Conservation (phyloP, 768 basidiomycete species). For the Pleurotus citrinopileatus region DNA sequence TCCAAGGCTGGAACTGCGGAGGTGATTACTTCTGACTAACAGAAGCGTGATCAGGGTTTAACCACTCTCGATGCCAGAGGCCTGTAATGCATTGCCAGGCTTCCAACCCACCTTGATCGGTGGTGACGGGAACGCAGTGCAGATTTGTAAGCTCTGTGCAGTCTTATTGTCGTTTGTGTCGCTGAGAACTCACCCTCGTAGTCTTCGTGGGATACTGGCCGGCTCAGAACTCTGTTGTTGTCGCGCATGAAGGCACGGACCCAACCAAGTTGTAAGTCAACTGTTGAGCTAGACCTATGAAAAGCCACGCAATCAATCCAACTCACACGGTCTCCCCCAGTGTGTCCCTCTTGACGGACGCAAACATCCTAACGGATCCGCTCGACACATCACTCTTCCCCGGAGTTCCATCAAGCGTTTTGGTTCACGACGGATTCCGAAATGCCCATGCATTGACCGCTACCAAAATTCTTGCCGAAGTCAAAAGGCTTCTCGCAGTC, state of each 20-base stretch:
- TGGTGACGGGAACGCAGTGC: slow-evolving; percentile 46
- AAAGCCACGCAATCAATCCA: too few species aligned
- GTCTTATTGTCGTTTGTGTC: too few species aligned
- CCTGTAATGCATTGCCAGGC: slow-evolving; percentile 36
- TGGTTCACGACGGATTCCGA: slow-evolving; percentile 54
- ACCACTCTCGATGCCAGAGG: slow-evolving; percentile 22
- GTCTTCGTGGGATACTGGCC: slow-evolving; percentile 60
- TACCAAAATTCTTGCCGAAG: slow-evolving; percentile 37
- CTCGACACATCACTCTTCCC: slow-evolving; percentile 53
- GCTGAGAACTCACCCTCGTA: slow-evolving; percentile 23
- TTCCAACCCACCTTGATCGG: slow-evolving; percentile 43
- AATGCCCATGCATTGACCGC: slow-evolving; percentile 49
- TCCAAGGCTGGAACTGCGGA: slow-evolving; percentile 44
- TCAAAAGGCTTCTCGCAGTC: slow-evolving; percentile 34
- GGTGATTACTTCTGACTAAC: slow-evolving; percentile 23
- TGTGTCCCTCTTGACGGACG: slow-evolving; percentile 49
- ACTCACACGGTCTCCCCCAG: too few species aligned
- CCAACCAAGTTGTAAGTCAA: slow-evolving; percentile 45
- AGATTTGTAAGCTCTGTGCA: slow-evolving; percentile 50
- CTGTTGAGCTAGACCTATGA: too few species aligned
- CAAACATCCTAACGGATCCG: slow-evolving; percentile 32
- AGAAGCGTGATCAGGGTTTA: background rate
- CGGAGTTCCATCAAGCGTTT: slow-evolving; percentile 39
- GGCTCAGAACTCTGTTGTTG: slow-evolving; percentile 46
- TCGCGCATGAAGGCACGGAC: slow-evolving; percentile 62